Conservation (phyloP, 495 filamentous ascomycete genomes). For the Aspergillus conjunctus region DNA sequence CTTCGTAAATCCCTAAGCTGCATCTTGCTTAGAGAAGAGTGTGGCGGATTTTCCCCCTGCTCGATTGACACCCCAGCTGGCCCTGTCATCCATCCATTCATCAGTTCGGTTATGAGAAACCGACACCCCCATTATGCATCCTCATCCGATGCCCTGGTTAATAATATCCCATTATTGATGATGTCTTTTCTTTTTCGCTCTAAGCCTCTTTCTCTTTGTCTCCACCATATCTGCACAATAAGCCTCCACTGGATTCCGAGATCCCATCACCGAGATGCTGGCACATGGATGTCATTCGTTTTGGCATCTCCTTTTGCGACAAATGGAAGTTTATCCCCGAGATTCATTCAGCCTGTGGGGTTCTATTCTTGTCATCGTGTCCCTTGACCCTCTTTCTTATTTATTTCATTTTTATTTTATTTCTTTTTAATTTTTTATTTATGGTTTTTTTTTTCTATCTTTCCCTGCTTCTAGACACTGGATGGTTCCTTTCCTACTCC, state of each 20-base stretch:
- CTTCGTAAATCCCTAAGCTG: neutral
- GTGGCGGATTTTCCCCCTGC: neutral
- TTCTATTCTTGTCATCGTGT: constrained; percentile 5
- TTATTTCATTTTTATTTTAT: neutral
- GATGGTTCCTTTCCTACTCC: constrained; percentile 7
- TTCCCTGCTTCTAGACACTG: neutral
- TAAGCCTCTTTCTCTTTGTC: constrained; percentile 1
- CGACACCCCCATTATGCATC: neutral
- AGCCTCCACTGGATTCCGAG: neutral
- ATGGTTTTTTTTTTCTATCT: constrained; percentile 10
- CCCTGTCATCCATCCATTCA: constrained; percentile 11
- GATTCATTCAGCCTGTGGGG: constrained; percentile 8
- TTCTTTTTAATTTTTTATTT: constrained; percentile 9
- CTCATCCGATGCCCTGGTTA: neutral
- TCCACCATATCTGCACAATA: constrained; percentile 5
- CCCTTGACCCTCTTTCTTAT: neutral
- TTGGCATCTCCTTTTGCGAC: neutral
- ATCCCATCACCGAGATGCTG: neutral
- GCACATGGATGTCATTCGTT: neutral
- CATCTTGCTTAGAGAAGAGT: neutral
- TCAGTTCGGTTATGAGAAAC: neutral
- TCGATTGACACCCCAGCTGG: constrained; percentile 17
- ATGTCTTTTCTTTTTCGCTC: neutral
- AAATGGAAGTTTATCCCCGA: neutral
- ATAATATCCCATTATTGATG: neutral